Conservation (phyloP, 306 rosid genomes). For the Biancaea sappan region DNA sequence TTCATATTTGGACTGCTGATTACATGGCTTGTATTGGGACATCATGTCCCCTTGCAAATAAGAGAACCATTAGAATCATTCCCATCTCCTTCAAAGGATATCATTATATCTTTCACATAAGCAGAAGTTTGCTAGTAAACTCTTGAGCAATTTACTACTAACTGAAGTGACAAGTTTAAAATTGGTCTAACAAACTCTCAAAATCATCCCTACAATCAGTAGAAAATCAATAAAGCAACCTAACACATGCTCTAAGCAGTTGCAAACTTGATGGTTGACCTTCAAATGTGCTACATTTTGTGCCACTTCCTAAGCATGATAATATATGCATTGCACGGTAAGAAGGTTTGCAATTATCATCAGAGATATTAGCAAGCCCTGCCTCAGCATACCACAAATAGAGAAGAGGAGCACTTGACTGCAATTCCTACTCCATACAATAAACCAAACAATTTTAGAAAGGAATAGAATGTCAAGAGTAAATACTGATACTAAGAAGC, state of each 20-base stretch:
- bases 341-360: constrained; percentile 43
- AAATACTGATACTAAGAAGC: constrained; percentile 7
- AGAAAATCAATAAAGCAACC: too few relatives aligned
- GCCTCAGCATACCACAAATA: constrained; percentile 93
- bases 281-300: constrained; percentile 64
- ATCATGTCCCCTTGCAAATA: too few relatives aligned
- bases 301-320: constrained; percentile 81
- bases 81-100: too few relatives aligned
- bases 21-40: too few relatives aligned
- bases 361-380: constrained; percentile 61
- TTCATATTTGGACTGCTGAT: too few relatives aligned
- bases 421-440: constrained; percentile 60
- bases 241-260: constrained; percentile 77
- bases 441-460: constrained; percentile 22
- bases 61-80: too few relatives aligned
- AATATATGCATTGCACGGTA: constrained; percentile 70
- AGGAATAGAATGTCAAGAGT: neutral
- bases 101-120: too few relatives aligned
- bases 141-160: too few relatives aligned
- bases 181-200: too few relatives aligned
- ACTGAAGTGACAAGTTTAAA: too few relatives aligned
- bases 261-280: constrained; percentile 76
- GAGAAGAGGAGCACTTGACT: constrained; percentile 69
- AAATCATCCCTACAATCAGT: too few relatives aligned
- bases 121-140: too few relatives aligned